Evolutionary conservation across 2,329 filamentous ascomycete species (phyloP).

Genomic region (Pseudogymnoascus sp.): DNA sequence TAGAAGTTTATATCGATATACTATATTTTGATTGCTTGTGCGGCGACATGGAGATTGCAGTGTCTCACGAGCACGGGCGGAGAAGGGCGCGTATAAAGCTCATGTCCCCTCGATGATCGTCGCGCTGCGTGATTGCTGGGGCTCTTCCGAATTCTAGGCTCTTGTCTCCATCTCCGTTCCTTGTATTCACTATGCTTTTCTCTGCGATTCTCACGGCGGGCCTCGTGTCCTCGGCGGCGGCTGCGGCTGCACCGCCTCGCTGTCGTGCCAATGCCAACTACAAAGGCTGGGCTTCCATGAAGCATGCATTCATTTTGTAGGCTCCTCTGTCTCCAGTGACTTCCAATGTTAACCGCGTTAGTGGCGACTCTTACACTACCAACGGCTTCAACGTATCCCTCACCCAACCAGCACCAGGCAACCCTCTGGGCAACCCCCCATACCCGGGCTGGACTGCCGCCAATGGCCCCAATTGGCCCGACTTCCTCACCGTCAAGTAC

Average conservation of each 20-base stretch:
- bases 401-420: constrained; percentile 28
- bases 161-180: not conserved
- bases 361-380: constrained; percentile 34
- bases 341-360: constrained; percentile 14
- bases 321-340: not conserved
- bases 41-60: not conserved
- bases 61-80: not conserved
- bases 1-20: not conserved
- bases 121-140: not conserved
- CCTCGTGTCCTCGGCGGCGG: not conserved
- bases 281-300: constrained; percentile 32
- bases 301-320: constrained; percentile 37
- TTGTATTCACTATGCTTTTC: not conserved
- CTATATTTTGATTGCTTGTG: constrained; percentile 6
- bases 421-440: constrained; percentile 33
- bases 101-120: not conserved
- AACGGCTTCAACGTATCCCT: constrained; percentile 31
- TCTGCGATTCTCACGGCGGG: not conserved
- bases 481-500: constrained; percentile 37
- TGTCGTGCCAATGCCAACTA: constrained; percentile 26
- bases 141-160: not conserved
- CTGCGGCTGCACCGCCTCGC: not conserved
- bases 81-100: not conserved
- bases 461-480: constrained; percentile 49
- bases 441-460: constrained; percentile 33